Evolutionary conservation across 208 protist species (phyloP).

Genomic region (Leishmania aethiopica): DNA sequence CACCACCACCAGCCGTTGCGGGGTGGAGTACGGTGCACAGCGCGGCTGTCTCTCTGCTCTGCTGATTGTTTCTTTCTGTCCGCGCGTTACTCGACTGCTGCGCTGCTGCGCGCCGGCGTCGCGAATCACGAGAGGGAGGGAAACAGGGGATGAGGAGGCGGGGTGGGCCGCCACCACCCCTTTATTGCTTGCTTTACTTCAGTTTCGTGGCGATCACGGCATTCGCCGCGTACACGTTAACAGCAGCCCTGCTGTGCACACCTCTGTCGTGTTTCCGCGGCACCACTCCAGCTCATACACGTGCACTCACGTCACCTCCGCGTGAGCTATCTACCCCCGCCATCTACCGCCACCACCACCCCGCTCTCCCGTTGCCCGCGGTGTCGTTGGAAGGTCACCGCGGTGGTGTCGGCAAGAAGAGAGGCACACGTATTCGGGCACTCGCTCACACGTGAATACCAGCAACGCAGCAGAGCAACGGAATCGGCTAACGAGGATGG

Average conservation of each 20-base stretch:
- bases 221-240: neutral
- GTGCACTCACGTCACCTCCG: neutral
- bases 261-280: neutral
- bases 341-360: neutral
- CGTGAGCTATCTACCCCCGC: neutral
- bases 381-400: neutral
- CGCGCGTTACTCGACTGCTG: neutral
- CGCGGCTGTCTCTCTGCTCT: constrained; percentile 3
- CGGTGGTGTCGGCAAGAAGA: neutral
- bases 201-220: neutral
- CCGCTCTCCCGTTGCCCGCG: neutral
- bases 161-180: too few species aligned
- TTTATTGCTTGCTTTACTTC: neutral
- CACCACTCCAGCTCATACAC: neutral
- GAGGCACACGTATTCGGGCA: neutral
- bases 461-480: neutral
- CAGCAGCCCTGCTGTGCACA: neutral
- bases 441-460: neutral
- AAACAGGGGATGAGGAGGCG: too few species aligned
- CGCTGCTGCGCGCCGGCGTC: too few species aligned
- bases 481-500: constrained; percentile 13
- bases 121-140: too few species aligned
- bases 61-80: constrained; percentile 10
- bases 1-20: neutral
- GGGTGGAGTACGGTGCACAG: neutral